These are phyloP conservation scores for Sugiyamaella novakii DNA, from an alignment of 1,139 yeast species.

Conservation along the genomic window DNA sequence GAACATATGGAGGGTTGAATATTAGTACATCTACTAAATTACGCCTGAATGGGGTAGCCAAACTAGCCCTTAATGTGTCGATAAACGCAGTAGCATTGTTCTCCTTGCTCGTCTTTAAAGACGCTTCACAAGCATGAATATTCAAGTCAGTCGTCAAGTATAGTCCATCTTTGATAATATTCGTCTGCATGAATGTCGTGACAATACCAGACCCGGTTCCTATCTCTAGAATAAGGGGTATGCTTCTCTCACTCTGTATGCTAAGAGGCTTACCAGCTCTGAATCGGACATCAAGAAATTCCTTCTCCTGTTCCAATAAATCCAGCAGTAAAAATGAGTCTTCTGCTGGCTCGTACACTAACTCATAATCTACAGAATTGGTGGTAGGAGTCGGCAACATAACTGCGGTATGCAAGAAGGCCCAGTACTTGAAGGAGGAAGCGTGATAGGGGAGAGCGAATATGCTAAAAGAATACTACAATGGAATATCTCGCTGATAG, in stretches of 20 bases:
- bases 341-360: slow-evolving; percentile 91
- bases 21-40: slow-evolving; percentile 65
- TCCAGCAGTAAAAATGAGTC: slow-evolving; percentile 85
- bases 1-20: slow-evolving; percentile 96
- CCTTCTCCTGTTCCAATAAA: slow-evolving; percentile 63
- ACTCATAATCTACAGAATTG: slow-evolving; percentile 48
- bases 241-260: neutral
- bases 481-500: too few relatives aligned
- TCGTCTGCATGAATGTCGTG: slow-evolving; percentile 65
- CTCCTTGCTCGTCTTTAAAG: slow-evolving; percentile 51
- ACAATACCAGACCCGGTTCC: slow-evolving; percentile 94
- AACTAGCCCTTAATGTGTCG: slow-evolving; percentile 61
- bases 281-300: slow-evolving; percentile 20
- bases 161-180: slow-evolving; percentile 55
- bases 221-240: slow-evolving; percentile 72
- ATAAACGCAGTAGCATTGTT: slow-evolving; percentile 49
- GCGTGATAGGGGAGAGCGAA: too few relatives aligned
- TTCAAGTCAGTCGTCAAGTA: slow-evolving; percentile 76
- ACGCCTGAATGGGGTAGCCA: slow-evolving; percentile 54
- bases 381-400: slow-evolving; percentile 63
- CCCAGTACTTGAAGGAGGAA: too few relatives aligned
- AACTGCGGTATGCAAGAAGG: too few relatives aligned
- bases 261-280: neutral
- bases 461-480: too few relatives aligned
- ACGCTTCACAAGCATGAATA: slow-evolving; percentile 68